Evolutionary conservation across 2,329 filamentous ascomycete species (phyloP), one percentile per base, ranked within the genome.

Genomic region (Neocatenulostroma microsporum): DNA sequence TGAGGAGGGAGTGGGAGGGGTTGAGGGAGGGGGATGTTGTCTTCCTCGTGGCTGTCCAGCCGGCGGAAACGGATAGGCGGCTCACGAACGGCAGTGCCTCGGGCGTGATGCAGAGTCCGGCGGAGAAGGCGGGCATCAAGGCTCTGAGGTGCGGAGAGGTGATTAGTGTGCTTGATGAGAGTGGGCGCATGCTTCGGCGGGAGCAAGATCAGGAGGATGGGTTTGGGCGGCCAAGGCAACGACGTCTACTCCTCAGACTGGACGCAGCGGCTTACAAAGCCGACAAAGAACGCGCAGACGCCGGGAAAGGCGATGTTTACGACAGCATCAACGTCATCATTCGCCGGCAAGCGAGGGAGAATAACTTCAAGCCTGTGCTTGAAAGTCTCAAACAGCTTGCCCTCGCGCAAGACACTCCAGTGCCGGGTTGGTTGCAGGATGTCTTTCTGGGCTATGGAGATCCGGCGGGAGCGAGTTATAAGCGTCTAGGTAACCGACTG

Each of bases 381-480:
- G 84, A 95, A 52, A 94, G 88, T 1, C 93, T 98, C 55, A 84
- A 82, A 54, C 84, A 78, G 46, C 73, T 98, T 20, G 82, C 86
- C 2, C 69, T 94, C 21, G 87, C 87, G 1, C 84, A 94, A 50
- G 26, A 80, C 89, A 14, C 37, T 7, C 83, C 84, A 5, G 71
- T 96, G 36, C 87, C 91, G 11, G 76, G 80, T 2, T 98, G 91
- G 91, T 70, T 98, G 28, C 86, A 94, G 53, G 91, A 96, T 49
- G 89, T 96, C 8, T 98, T 96, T 60, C 68, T 98, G n/a, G 91
- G 91, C 3, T 96, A 94, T 58, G 91, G 91, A 30, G 88, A 98
- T 60, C 89, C 91, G 40, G 76, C 85, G 20, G 81, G 84, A 40
- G 91, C 91, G 21, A 83, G 78, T 15, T 94, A 94, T 64, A 86